These are phyloP conservation scores for Ettlia oleoabundans DNA, from an alignment of 139 green algal species.

Conservation along the genomic window DNA sequence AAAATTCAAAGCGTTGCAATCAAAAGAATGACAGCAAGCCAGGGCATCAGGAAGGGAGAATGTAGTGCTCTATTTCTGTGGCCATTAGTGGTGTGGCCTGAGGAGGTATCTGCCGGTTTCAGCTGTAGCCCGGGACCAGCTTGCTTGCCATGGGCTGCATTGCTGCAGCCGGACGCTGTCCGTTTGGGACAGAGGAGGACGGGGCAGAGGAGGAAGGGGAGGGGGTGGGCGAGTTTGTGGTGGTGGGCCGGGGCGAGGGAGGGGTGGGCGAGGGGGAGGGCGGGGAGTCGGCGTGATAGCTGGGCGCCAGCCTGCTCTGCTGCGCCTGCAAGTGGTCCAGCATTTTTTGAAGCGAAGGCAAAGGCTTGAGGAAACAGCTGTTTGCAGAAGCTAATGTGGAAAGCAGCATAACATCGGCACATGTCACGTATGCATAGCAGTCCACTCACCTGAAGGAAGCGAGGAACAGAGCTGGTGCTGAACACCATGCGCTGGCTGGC, in stretches of 20 bases:
- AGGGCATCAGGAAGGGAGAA: too few species aligned
- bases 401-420: too few species aligned
- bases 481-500: conserved; percentile 6
- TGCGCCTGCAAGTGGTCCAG: too few species aligned
- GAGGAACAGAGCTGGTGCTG: not conserved
- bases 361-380: too few species aligned
- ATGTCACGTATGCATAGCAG: too few species aligned
- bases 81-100: too few species aligned
- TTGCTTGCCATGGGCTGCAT: not conserved
- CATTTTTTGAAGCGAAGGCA: too few species aligned
- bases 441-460: conserved; percentile 6
- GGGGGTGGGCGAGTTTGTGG: not conserved
- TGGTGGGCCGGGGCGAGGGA: too few species aligned
- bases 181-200: not conserved
- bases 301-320: not conserved
- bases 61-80: too few species aligned
- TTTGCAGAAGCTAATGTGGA: too few species aligned
- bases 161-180: not conserved
- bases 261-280: not conserved
- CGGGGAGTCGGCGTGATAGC: not conserved
- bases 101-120: not conserved
- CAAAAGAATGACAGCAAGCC: too few species aligned
- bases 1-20: too few species aligned
- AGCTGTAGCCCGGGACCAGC: not conserved
- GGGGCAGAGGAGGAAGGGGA: not conserved